Conservation (phyloP, 2,329 filamentous ascomycete genomes). For the Fusarium xylarioides region DNA sequence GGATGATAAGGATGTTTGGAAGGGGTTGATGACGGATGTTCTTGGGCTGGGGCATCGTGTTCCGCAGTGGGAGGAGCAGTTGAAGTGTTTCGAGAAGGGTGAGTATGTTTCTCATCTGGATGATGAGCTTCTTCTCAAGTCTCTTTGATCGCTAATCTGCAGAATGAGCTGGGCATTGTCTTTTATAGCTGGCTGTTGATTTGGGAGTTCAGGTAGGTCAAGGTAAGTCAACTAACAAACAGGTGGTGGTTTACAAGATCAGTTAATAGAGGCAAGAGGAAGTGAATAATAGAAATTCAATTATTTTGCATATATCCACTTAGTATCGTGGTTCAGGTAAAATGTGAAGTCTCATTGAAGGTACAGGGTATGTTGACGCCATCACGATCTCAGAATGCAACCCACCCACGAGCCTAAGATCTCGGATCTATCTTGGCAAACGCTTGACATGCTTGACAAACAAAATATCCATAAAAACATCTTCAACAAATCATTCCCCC, state of each 20-base stretch:
- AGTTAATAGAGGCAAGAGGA: no score
- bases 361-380: not conserved
- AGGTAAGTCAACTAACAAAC: not conserved
- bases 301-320: no score
- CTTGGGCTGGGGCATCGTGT: constrained; percentile 27
- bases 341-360: not conserved
- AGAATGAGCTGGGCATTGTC: accelerated
- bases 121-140: not conserved
- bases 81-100: constrained; percentile 8
- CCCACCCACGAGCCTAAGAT: not conserved
- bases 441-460: not conserved
- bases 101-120: constrained; percentile 26
- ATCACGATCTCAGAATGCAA: not conserved
- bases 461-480: not conserved
- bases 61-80: constrained; percentile 32
- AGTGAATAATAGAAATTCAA: not conserved
- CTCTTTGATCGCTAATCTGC: not conserved
- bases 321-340: accelerated
- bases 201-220: not conserved
- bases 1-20: constrained; percentile 4
- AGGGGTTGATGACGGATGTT: constrained; percentile 4
- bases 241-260: no score
- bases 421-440: not conserved
- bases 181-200: not conserved
- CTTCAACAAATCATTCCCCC: not conserved